Percentiles rank a stretch among this genome's conserved stretches.
These are phyloP conservation scores for Pseudocercospora ulei DNA, from an alignment of 2,329 filamentous ascomycete species.

Conservation along the genomic window DNA sequence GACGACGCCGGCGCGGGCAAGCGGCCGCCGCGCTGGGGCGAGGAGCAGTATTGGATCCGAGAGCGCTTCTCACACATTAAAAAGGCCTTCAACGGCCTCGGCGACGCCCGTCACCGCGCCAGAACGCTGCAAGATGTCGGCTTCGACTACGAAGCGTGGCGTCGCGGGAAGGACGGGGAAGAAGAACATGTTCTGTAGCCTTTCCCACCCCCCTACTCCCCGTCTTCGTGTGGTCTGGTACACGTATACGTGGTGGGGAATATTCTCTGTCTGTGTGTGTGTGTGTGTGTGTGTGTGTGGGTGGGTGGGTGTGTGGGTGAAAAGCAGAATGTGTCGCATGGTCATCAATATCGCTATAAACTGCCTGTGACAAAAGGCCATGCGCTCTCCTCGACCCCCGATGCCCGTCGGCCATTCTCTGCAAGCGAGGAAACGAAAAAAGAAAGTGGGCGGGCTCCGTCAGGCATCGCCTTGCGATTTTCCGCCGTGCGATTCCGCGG, in stretches of 20 bases:
- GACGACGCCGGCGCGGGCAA: slow-evolving; percentile 46
- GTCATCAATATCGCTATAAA: no score
- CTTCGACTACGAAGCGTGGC: slow-evolving; percentile 33
- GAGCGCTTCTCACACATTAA: slow-evolving; percentile 59
- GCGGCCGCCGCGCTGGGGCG: slow-evolving; percentile 59
- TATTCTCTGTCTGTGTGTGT: no score
- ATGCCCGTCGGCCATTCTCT: background rate
- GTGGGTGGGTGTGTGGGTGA: no score
- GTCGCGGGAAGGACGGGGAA: slow-evolving; percentile 21
- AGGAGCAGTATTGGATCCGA: slow-evolving; percentile 62
- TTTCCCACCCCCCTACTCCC: background rate
- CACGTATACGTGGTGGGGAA: no score
- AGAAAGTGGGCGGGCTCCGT: background rate
- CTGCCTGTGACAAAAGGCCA: no score
- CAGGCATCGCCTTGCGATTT: slow-evolving; percentile 3
- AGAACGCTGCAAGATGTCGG: slow-evolving; percentile 63
- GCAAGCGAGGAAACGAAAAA: background rate
- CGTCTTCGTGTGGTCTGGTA: background rate
- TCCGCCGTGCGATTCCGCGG: background rate
- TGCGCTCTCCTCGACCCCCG: background rate
- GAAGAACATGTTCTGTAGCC: slow-evolving; percentile 8
- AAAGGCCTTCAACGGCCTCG: slow-evolving; percentile 57
- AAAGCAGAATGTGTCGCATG: no score
- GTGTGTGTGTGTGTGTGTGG: no score
- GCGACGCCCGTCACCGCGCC: slow-evolving; percentile 49